Conservation (phyloP, 2,329 filamentous ascomycete genomes). For the Claviceps cyperi region DNA sequence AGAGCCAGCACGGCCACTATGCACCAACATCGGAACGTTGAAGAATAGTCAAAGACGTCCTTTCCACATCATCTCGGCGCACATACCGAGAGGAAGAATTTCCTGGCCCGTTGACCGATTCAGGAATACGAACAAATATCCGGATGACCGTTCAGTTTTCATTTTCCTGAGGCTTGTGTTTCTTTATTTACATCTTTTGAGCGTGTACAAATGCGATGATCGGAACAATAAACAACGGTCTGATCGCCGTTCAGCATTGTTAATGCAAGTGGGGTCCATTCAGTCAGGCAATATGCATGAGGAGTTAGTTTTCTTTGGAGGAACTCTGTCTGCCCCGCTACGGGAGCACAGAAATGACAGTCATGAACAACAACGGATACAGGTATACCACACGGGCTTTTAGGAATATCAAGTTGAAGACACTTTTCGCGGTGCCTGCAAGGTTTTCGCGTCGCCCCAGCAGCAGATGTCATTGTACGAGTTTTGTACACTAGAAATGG, state of each 20-base stretch:
- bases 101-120: neutral
- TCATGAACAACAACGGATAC: slow-evolving; percentile 5
- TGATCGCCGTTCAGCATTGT: neutral
- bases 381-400: slow-evolving; percentile 7
- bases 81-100: neutral
- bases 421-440: neutral
- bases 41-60: neutral
- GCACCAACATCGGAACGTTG: slow-evolving; percentile 11
- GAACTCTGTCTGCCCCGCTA: neutral
- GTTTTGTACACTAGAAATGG: no score
- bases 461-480: neutral
- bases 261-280: neutral
- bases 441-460: neutral
- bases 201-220: neutral
- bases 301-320: slow-evolving; percentile 2
- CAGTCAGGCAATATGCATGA: neutral
- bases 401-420: slow-evolving; percentile 1
- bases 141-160: neutral
- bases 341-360: neutral
- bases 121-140: neutral
- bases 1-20: slow-evolving; percentile 24
- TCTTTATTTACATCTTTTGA: neutral
- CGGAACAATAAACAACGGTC: neutral
- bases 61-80: neutral
- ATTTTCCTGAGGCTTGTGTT: neutral